Conservation (phyloP, 169 alveolate genomes). For the Cryptosporidium parvum region DNA sequence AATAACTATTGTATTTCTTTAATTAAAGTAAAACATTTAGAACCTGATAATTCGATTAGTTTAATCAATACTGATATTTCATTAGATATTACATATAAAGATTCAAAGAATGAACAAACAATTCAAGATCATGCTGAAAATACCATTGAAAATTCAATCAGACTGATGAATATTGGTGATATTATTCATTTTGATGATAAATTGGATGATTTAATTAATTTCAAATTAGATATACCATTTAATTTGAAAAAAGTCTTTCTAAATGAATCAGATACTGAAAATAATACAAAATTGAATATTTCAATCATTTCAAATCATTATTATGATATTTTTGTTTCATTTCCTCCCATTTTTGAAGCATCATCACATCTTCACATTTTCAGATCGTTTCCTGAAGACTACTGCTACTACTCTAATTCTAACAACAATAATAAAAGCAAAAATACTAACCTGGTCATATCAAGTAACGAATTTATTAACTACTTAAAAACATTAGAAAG, state of each 20-base stretch:
- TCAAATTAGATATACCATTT: conserved; percentile 26
- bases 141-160: neutral
- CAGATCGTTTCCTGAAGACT: conserved; percentile 62
- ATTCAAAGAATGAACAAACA: neutral
- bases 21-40: conserved; percentile 34
- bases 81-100: conserved; percentile 4
- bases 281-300: neutral
- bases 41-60: conserved; percentile 50
- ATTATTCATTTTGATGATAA: neutral
- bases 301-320: neutral
- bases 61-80: conserved; percentile 49
- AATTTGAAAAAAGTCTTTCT: conserved; percentile 9
- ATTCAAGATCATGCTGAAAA: neutral
- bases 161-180: neutral
- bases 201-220: neutral
- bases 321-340: conserved; percentile 67
- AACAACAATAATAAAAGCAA: no score
- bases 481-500: conserved; percentile 1
- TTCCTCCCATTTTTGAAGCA: conserved; percentile 72
- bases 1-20: conserved; percentile 7
- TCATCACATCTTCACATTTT: conserved; percentile 25
- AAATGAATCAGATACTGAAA: neutral
- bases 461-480: neutral
- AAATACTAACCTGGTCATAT: neutral
- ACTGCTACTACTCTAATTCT: no score